phyloP scores from a whole-genome alignment of 768 basidiomycete genomes.

The Phylloporus sp. region DNA sequence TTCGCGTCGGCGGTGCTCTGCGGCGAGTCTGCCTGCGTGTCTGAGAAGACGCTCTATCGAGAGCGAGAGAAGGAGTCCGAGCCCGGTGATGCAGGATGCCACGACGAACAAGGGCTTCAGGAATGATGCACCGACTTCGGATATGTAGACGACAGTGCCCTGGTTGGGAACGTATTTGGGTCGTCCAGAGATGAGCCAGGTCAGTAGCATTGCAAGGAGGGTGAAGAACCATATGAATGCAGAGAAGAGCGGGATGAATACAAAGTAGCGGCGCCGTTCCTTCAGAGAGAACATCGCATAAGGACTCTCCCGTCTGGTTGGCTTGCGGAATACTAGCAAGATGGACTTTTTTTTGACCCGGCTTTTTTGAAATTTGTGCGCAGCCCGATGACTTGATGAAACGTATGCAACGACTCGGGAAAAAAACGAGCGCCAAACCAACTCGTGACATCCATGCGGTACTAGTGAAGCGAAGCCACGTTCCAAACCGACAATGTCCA shows the following conservation, averaged over 20 bases:
- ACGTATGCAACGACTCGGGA: too few species aligned
- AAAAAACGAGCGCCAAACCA: too few species aligned
- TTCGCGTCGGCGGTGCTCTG: constrained; percentile 55
- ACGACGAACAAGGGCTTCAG: constrained; percentile 74
- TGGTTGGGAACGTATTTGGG: constrained; percentile 47
- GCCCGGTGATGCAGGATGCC: constrained; percentile 58
- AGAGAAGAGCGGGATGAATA: constrained; percentile 57
- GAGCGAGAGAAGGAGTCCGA: constrained; percentile 57
- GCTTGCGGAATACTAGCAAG: too few species aligned
- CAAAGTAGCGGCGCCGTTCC: constrained; percentile 51
- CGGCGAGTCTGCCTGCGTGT: constrained; percentile 62
- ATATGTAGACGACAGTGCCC: constrained; percentile 64
- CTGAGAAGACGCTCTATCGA: constrained; percentile 58
- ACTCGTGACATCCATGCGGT: too few species aligned
- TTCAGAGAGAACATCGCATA: constrained; percentile 14
- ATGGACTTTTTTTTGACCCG: neutral
- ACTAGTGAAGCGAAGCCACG: neutral
- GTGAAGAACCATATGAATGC: constrained; percentile 69
- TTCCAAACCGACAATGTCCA: neutral
- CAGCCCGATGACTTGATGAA: too few species aligned
- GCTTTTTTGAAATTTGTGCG: constrained; percentile 5
- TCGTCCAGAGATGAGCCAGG: constrained; percentile 63
- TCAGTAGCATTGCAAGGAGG: constrained; percentile 64
- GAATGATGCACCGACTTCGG: constrained; percentile 67
- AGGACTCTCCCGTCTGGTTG: neutral